Conservation (phyloP, 2,329 filamentous ascomycete species). For the Samsoniella hepiali region DNA sequence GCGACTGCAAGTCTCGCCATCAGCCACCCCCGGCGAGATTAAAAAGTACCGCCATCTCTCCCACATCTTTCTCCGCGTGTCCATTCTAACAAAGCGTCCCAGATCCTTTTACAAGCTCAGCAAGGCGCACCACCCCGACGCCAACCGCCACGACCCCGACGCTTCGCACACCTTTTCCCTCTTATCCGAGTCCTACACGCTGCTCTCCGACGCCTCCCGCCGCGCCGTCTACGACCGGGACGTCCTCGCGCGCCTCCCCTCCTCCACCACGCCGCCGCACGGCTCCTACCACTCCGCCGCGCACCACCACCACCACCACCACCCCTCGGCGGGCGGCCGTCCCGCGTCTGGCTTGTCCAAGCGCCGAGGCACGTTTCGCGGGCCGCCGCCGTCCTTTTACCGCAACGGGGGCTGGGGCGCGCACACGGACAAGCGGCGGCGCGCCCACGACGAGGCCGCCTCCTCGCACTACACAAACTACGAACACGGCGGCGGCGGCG, state of each 20-base stretch:
- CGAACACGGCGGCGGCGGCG: conserved; percentile 26
- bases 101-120: conserved; percentile 86
- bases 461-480: conserved; percentile 8
- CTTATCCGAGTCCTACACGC: conserved; percentile 78
- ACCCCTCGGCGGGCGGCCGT: conserved; percentile 65
- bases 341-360: conserved; percentile 78
- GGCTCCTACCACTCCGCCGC: conserved; percentile 53
- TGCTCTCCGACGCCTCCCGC: conserved; percentile 69
- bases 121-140: conserved; percentile 89
- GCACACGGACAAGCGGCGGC: conserved; percentile 56
- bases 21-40: conserved; percentile 71
- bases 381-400: conserved; percentile 88
- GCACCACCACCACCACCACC: conserved; percentile 45
- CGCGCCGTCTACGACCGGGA: conserved; percentile 80
- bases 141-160: conserved; percentile 71
- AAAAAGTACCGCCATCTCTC: conserved; percentile 61
- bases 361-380: conserved; percentile 71
- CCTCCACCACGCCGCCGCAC: conserved; percentile 24
- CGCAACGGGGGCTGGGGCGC: conserved; percentile 73
- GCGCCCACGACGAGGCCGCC: conserved; percentile 45
- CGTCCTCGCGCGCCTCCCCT: conserved; percentile 46
- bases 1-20: conserved; percentile 66
- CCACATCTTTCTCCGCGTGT: conserved; percentile 13
- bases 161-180: conserved; percentile 75
- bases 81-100: background rate